Evolutionary conservation across 176 grass and related monocot species (phyloP).

Genomic region (Musa itinerans): DNA sequence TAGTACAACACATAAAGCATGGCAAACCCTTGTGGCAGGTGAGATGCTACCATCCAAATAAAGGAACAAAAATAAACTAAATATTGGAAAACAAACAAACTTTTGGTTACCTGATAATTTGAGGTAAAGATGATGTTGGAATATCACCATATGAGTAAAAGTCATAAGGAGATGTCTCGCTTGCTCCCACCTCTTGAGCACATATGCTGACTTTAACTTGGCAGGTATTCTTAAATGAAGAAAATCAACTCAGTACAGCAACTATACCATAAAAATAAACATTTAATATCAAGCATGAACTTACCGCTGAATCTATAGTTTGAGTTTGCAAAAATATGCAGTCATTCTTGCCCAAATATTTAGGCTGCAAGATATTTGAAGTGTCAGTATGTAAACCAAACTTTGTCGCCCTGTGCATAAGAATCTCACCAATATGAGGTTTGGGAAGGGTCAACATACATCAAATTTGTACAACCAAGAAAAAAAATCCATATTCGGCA

Average conservation of each 20-base stretch:
- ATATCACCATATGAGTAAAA: constrained; percentile 57
- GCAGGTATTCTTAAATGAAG: constrained; percentile 50
- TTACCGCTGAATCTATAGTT: constrained; percentile 55
- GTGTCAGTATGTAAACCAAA: too few species aligned
- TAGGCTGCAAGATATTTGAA: constrained; percentile 29
- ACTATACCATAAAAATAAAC: constrained; percentile 23
- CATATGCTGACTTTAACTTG: constrained; percentile 50
- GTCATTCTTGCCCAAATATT: constrained; percentile 41
- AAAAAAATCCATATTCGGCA: too few species aligned
- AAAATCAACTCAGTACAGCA: constrained; percentile 20
- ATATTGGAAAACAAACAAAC: background rate
- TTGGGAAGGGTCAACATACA: too few species aligned
- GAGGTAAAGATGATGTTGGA: constrained; percentile 48
- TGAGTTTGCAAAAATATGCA: constrained; percentile 55
- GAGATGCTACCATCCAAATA: background rate
- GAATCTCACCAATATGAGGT: too few species aligned
- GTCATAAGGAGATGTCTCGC: constrained; percentile 49
- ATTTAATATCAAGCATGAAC: constrained; percentile 7
- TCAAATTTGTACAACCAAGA: too few species aligned
- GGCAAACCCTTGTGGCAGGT: background rate
- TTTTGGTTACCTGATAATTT: constrained; percentile 49
- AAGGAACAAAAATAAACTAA: constrained; percentile 23
- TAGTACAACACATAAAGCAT: background rate
- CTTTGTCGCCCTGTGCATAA: too few species aligned
- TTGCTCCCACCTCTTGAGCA: constrained; percentile 60